A percentile compares a stretch with the other conserved stretches of the same genome.
phyloP scores from a whole-genome alignment of 441 rosid species.

The Croton setiger region DNA sequence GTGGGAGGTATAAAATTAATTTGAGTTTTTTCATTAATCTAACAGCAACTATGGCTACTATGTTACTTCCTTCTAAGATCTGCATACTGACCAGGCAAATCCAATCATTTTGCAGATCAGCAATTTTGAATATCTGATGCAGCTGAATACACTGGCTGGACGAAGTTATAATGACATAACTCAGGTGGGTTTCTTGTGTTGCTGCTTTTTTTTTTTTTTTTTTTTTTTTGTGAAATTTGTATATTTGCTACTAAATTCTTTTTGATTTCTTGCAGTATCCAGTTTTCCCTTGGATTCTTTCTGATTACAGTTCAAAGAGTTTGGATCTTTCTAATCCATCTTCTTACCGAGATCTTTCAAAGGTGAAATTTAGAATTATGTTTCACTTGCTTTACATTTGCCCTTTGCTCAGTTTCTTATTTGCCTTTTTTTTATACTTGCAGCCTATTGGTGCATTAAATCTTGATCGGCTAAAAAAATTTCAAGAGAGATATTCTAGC shows the following conservation, averaged over 20 bases:
- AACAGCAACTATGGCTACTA: background rate
- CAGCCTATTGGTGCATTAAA: constrained; percentile 99
- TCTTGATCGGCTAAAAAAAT: constrained; percentile 75
- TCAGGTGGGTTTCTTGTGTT: constrained; percentile 52
- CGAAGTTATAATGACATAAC: constrained; percentile 99
- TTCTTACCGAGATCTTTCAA: constrained; percentile 94
- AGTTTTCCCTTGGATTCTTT: constrained; percentile 98
- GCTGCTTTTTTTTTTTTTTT: background rate
- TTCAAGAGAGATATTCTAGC: constrained; percentile 98
- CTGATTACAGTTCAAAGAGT: constrained; percentile 75
- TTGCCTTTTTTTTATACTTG: constrained; percentile 28
- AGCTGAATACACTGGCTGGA: constrained; percentile 96
- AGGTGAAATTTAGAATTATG: constrained; percentile 55
- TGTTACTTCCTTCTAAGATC: constrained; percentile 11
- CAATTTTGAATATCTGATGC: constrained; percentile 99
- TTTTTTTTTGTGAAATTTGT: constrained; percentile 11
- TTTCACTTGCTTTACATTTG: constrained; percentile 22
- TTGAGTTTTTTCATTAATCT: constrained; percentile 14
- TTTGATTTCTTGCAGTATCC: constrained; percentile 75
- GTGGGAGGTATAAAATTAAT: constrained; percentile 77
- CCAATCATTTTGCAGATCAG: constrained; percentile 72
- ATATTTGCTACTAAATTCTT: constrained; percentile 20
- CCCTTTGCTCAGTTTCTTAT: constrained; percentile 25
- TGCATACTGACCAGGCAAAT: constrained; percentile 14
- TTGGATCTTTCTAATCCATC: constrained; percentile 86